phyloP scores from a whole-genome alignment of 495 filamentous ascomycete genomes.

The Astrocystis sublimbata region DNA sequence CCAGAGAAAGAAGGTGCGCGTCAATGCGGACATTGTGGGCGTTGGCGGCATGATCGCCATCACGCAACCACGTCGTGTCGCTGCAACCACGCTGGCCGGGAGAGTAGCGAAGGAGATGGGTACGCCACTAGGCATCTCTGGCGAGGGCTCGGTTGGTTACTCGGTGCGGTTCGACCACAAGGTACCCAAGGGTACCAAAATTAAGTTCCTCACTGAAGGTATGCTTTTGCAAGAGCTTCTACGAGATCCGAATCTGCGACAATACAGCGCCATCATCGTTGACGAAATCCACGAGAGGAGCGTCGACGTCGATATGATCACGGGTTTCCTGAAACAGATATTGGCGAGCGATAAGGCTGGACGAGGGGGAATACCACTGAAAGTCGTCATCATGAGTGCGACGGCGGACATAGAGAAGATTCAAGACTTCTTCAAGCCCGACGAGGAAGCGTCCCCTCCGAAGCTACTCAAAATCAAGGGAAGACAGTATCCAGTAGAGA shows the following conservation, averaged over 20 bases:
- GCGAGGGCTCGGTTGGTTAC: conserved; percentile 70
- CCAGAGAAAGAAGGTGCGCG: conserved; percentile 53
- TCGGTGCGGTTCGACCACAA: conserved; percentile 90
- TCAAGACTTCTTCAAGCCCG: conserved; percentile 66
- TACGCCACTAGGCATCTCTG: conserved; percentile 66
- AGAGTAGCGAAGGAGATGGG: conserved; percentile 92
- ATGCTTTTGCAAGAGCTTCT: conserved; percentile 96
- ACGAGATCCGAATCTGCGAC: conserved; percentile 74
- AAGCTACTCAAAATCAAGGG: conserved; percentile 77
- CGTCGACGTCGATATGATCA: conserved; percentile 88
- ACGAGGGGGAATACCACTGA: conserved; percentile 71
- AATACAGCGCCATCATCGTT: conserved; percentile 88
- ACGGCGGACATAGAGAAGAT: conserved; percentile 85
- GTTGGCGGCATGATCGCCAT: conserved; percentile 91
- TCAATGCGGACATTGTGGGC: conserved; percentile 49
- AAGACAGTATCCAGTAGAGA: conserved; percentile 82
- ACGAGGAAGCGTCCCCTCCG: conserved; percentile 21
- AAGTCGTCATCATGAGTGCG: conserved; percentile 95
- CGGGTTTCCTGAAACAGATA: conserved; percentile 83
- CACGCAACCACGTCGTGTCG: conserved; percentile 91
- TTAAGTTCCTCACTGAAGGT: conserved; percentile 96
- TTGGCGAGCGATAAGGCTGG: conserved; percentile 58
- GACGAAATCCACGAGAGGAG: conserved; percentile 98
- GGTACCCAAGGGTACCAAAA: conserved; percentile 65
- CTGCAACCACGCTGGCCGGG: conserved; percentile 86